Evolutionary conservation across 2,329 filamentous ascomycete species (phyloP).

Genomic region (Diplodia scrobiculata): DNA sequence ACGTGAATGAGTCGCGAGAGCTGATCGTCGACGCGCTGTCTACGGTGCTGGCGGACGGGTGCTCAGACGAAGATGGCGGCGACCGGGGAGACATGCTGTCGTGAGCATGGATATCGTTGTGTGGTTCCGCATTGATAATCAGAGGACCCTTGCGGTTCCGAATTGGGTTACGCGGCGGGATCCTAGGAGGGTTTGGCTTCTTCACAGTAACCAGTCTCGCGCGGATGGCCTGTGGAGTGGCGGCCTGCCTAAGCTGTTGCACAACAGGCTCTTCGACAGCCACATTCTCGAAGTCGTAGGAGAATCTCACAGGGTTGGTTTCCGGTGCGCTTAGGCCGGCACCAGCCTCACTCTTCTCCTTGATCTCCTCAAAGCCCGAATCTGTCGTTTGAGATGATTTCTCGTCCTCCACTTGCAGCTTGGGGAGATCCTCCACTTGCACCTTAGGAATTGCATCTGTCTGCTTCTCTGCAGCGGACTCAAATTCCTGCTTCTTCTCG

Average conservation of each 20-base stretch:
- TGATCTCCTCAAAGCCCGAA: background rate
- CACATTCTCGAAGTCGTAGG: slow-evolving; percentile 46
- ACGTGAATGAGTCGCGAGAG: slow-evolving; percentile 38
- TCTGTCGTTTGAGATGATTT: background rate
- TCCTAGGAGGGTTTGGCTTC: slow-evolving; percentile 73
- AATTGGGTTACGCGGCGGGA: slow-evolving; percentile 76
- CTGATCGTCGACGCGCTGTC: slow-evolving; percentile 41
- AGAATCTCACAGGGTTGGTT: slow-evolving; percentile 2
- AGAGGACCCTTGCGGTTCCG: slow-evolving; percentile 43
- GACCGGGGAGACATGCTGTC: slow-evolving; percentile 40
- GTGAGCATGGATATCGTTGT: slow-evolving; percentile 30
- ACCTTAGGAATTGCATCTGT: background rate
- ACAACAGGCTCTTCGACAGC: slow-evolving; percentile 65
- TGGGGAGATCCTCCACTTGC: background rate
- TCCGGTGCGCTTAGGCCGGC: background rate
- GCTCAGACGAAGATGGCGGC: slow-evolving; percentile 31
- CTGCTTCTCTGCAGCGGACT: background rate
- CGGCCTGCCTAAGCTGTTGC: slow-evolving; percentile 66
- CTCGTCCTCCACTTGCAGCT: background rate
- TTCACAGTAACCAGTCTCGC: slow-evolving; percentile 83
- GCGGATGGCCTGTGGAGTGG: slow-evolving; percentile 68
- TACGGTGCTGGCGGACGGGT: slow-evolving; percentile 31
- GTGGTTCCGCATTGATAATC: slow-evolving; percentile 35
- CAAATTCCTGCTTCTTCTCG: background rate
- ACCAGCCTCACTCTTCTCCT: background rate